Evolutionary conservation across 306 rosid species (phyloP), one percentile per base, ranked within the genome.

Genomic region (Vicia faba): DNA sequence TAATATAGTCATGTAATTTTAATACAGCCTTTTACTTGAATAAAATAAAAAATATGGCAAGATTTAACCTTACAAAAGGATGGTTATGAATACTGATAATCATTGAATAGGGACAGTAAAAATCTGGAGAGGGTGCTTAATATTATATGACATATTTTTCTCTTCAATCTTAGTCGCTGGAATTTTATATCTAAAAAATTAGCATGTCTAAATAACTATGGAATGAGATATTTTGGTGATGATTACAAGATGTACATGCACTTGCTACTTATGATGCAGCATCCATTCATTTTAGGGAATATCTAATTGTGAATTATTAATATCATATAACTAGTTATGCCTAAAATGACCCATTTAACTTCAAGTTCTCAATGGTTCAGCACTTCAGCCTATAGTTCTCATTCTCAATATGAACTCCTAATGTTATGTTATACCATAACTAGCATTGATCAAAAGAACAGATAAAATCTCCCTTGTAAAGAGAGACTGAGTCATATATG

Each of bases 71-170:
- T 11, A 50, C 19, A 39, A 62, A 49, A 18, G 57, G 61, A 41
- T 29, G 49, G 15, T 64, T 51, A 53, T 40, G 14, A 28, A 63
- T 38, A 41, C 18, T 11, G 13, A 43, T 40, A 54, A 40, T 25
- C 56, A 72, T 16, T 39, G 50, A 45, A 72, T 28, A 26, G 50
- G 15, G 7, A 28, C 56, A 53, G 16, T 54, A 19, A 63, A 62
- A 51, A 63, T 36, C 44, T 12, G 7, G 26, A 40, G 53, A 28
- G 12, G 23, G 61, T 33, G 36, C 15, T 16, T 51, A 43, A 45
- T 35, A 14, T 15, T 51, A 61, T 44, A 11, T 50, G 20, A 26
- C 69, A 69, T 46, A 20, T 10, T 60, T 46, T 62, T 62, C 35
- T 11, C 13, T 20, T 15, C 31, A 49, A 28, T 61, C 62, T 11